These are phyloP conservation scores for Aegle marmelos DNA, from an alignment of 345 rosid genomes.

Conservation along the genomic window DNA sequence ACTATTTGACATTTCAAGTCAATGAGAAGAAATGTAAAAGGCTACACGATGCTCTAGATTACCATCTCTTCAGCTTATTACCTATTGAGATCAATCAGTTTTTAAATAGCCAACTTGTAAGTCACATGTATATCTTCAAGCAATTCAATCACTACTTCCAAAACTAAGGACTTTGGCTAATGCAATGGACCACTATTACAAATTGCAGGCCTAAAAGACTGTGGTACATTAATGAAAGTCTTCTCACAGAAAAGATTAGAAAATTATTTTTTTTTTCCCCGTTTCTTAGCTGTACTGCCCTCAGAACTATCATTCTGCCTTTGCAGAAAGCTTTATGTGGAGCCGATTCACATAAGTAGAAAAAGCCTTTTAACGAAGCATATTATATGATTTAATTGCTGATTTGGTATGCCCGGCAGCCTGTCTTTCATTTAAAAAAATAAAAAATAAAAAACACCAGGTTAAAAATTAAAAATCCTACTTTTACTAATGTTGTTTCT, in stretches of 20 bases:
- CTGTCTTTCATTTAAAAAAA: too few relatives aligned
- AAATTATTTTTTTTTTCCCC: neutral
- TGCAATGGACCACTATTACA: neutral
- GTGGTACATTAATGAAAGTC: neutral
- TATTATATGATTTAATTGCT: too few relatives aligned
- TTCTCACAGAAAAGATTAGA: neutral
- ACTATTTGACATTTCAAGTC: neutral
- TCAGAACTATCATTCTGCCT: neutral
- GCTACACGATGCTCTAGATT: neutral
- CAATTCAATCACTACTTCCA: neutral
- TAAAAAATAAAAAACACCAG: neutral
- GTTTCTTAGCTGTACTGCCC: neutral
- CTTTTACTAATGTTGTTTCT: neutral
- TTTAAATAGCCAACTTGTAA: slow-evolving; percentile 4
- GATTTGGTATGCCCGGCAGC: too few relatives aligned
- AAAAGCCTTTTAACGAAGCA: too few relatives aligned
- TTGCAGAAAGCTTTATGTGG: neutral
- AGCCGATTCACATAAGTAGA: too few relatives aligned
- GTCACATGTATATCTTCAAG: neutral
- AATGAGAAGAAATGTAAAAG: neutral
- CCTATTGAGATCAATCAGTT: neutral
- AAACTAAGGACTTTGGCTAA: slow-evolving; percentile 1
- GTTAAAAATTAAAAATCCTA: neutral
- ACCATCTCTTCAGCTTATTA: neutral
- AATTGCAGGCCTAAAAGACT: neutral